phyloP scores from a whole-genome alignment of 2,329 filamentous ascomycete genomes.

The Botrytis elliptica region DNA sequence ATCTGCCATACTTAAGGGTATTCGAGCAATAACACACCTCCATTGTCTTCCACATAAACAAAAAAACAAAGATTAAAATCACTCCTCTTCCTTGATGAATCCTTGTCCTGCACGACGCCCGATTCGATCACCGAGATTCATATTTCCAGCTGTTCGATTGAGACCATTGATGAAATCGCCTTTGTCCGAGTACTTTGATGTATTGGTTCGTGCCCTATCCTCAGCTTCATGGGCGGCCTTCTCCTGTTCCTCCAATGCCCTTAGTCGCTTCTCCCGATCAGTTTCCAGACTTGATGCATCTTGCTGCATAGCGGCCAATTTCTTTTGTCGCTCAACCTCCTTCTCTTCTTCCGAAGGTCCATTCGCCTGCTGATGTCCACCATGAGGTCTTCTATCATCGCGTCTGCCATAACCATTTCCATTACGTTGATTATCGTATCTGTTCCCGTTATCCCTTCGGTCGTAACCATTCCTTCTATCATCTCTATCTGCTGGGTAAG shows the following conservation, averaged over 20 bases:
- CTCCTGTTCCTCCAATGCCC: slow-evolving; percentile 65
- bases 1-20: background rate
- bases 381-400: slow-evolving; percentile 30
- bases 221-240: slow-evolving; percentile 64
- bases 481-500: slow-evolving; percentile 34
- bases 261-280: slow-evolving; percentile 67
- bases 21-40: background rate
- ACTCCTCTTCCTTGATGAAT: slow-evolving; percentile 47
- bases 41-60: background rate
- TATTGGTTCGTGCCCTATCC: slow-evolving; percentile 57
- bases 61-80: background rate
- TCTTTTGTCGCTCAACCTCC: slow-evolving; percentile 62
- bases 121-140: slow-evolving; percentile 53
- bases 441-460: slow-evolving; percentile 28
- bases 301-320: slow-evolving; percentile 71
- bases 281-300: slow-evolving; percentile 67
- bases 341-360: slow-evolving; percentile 34
- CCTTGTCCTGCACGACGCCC: slow-evolving; percentile 47
- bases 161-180: slow-evolving; percentile 63
- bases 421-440: slow-evolving; percentile 32
- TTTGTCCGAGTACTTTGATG: slow-evolving; percentile 60
- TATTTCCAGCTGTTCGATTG: slow-evolving; percentile 56
- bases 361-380: slow-evolving; percentile 1
- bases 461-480: slow-evolving; percentile 26
- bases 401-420: slow-evolving; percentile 32